Percentiles rank a stretch among this genome's conserved stretches.
Conservation (phyloP, 495 filamentous ascomycete genomes). For the Collariella sp. region DNA sequence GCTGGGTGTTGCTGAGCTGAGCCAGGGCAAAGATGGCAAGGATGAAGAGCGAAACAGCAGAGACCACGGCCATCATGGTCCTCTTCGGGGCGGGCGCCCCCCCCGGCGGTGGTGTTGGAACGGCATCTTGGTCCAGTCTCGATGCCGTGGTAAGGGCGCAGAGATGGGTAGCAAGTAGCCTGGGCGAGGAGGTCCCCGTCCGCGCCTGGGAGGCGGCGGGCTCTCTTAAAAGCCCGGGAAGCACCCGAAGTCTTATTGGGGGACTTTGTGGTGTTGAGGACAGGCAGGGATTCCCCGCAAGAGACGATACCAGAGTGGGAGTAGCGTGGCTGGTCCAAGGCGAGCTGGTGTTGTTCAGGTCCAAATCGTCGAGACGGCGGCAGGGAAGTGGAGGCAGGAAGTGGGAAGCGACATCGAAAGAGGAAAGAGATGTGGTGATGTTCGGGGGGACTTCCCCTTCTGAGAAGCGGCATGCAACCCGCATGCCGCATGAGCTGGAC, state of each 20-base stretch:
- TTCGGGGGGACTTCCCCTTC: constrained; percentile 1
- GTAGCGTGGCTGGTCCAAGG: background rate
- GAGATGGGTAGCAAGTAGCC: background rate
- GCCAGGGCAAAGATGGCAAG: constrained; percentile 16
- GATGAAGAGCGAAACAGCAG: constrained; percentile 17
- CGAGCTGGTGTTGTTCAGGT: background rate
- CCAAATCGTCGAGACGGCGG: background rate
- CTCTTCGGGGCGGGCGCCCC: background rate
- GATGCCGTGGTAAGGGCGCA: background rate
- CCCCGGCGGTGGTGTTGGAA: constrained; percentile 2
- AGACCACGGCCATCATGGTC: constrained; percentile 8
- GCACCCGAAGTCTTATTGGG: background rate
- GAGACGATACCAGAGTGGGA: background rate
- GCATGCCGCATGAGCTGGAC: background rate
- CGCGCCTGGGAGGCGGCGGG: background rate
- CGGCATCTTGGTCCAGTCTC: background rate
- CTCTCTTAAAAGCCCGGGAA: background rate
- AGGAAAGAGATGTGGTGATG: background rate
- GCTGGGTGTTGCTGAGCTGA: background rate
- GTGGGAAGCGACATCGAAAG: constrained; percentile 1
- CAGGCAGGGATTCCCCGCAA: constrained; percentile 7
- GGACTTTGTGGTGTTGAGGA: background rate
- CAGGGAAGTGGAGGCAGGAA: background rate
- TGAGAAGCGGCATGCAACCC: constrained; percentile 1
- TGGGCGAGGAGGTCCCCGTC: background rate